Evolutionary conservation across 768 basidiomycete genomes (phyloP), one percentile per base, ranked within the genome.

Genomic region (Galerina sulciceps): DNA sequence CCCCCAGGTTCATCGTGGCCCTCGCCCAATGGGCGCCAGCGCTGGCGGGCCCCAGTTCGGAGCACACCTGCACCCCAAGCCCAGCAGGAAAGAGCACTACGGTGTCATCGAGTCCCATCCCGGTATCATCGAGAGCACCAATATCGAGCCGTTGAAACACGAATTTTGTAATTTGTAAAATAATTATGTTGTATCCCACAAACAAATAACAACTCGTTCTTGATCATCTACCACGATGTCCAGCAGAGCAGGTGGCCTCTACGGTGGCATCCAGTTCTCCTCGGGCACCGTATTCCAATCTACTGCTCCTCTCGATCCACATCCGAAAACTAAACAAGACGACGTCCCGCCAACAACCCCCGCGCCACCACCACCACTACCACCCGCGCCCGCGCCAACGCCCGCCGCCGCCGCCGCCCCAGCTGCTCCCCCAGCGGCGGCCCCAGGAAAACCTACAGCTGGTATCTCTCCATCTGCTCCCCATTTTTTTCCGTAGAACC

Each of bases 221-320:
- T 65, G 59, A 49, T 57, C 65, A 59, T 58, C n/a, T 53, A 59
- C 61, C 73, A 80, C 70, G 67, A 90, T 90, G 86, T 88, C 88
- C 48, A 84, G 86, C 76, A 83, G 85, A 81, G 90, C 90, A 54
- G 92, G 92, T 50, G 91, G 92, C 49, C 82, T 94, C 54, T 94
- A 93, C 65, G 91, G 92, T 45, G 92, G 92, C 68, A 90, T 93
- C 64, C 89, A 91, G 55, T 93, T 94, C 75, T 90, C 90, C 22
- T 85, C 88, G 55, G 79, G 82, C 41, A 81, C 87, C 58, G 79
- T 85, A 23, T 83, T 87, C 64, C 62, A 75, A 60, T 65, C 80
- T 47, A 60, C 73, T 48, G 55, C 62, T 20, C 34, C 58, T 35
- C 35, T 59, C 48, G 59, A 61, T 20, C 55, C 54, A n/a, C n/a